Evolutionary conservation across 768 basidiomycete genomes (phyloP).

Genomic region (Lactarius hatsudake): DNA sequence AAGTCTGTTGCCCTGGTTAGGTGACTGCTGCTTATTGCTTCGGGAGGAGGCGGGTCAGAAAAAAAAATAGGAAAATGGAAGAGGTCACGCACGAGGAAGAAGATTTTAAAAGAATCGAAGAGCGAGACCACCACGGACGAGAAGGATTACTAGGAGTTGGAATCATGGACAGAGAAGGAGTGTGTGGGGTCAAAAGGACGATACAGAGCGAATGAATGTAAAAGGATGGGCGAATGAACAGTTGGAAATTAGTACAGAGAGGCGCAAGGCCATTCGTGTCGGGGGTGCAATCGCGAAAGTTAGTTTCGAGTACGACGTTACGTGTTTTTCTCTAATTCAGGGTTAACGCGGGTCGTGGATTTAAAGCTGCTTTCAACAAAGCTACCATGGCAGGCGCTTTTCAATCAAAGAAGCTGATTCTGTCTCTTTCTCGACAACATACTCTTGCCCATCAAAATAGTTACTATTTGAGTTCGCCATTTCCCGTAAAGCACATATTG

Average conservation of each 20-base stretch:
- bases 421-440: neutral
- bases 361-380: neutral
- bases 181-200: neutral
- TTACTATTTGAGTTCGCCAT: neutral
- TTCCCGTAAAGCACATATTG: neutral
- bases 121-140: conserved; percentile 38
- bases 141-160: conserved; percentile 25
- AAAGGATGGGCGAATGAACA: neutral
- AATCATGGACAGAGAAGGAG: conserved; percentile 21
- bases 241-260: neutral
- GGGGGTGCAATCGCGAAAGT: neutral
- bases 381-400: neutral
- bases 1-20: conserved; percentile 5
- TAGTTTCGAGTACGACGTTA: neutral
- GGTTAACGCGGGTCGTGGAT: neutral
- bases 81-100: conserved; percentile 21
- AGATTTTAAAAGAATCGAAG: conserved; percentile 33
- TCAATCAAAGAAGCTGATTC: neutral
- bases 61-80: neutral
- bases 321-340: neutral
- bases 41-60: neutral
- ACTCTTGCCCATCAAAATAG: neutral
- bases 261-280: neutral
- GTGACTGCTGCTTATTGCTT: conserved; percentile 12
- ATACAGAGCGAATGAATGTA: neutral